phyloP scores from a whole-genome alignment of 768 basidiomycete genomes.

The Phylloporus sp. region DNA sequence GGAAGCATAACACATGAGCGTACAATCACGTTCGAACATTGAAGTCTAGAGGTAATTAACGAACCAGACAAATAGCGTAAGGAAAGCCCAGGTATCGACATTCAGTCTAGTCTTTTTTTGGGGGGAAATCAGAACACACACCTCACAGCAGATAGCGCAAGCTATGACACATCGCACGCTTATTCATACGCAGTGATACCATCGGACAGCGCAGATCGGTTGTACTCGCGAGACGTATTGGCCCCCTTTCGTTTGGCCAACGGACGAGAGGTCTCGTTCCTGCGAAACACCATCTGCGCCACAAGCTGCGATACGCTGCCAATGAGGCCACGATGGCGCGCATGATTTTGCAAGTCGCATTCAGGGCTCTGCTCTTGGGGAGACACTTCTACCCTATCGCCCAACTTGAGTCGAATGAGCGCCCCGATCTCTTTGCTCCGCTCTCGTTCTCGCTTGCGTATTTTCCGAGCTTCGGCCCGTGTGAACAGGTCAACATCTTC shows the following conservation, averaged over 20 bases:
- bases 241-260: constrained; percentile 35
- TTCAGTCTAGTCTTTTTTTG: constrained; percentile 22
- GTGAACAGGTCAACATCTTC: constrained; percentile 37
- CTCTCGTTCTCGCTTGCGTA: constrained; percentile 51
- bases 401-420: constrained; percentile 54
- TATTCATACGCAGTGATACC: constrained; percentile 15
- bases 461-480: constrained; percentile 42
- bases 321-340: constrained; percentile 22
- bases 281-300: constrained; percentile 46
- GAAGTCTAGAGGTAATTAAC: constrained; percentile 15
- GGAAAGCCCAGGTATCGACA: background rate
- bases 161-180: constrained; percentile 5
- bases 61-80: constrained; percentile 12
- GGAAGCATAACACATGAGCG: constrained; percentile 24
- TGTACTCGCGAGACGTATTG: constrained; percentile 17
- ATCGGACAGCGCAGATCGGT: constrained; percentile 29
- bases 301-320: constrained; percentile 40
- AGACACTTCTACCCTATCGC: constrained; percentile 21
- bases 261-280: constrained; percentile 37
- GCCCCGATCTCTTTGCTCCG: constrained; percentile 52
- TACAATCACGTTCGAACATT: constrained; percentile 22
- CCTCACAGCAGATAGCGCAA: constrained; percentile 20
- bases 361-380: constrained; percentile 26
- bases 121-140: constrained; percentile 12
- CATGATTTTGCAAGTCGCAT: constrained; percentile 12